Percentiles rank a stretch among this genome's conserved stretches.
Evolutionary conservation across 2,329 filamentous ascomycete genomes (phyloP).

Genomic region (Talaromyces sp.): DNA sequence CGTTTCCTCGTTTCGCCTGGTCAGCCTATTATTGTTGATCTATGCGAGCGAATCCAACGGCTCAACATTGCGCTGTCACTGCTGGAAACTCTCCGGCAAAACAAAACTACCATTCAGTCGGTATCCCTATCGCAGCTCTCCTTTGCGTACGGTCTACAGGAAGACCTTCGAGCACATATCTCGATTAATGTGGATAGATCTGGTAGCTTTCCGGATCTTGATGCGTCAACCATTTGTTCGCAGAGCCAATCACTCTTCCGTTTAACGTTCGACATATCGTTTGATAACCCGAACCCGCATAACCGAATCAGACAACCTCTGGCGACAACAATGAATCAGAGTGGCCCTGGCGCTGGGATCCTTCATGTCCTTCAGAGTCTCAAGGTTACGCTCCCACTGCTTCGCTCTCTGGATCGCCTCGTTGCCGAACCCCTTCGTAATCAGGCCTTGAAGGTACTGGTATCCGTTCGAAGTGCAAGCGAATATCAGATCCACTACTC

Average conservation of each 20-base stretch:
- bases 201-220: slow-evolving; percentile 14
- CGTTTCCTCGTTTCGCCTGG: slow-evolving; percentile 33
- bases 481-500: slow-evolving; percentile 33
- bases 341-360: slow-evolving; percentile 24
- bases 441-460: slow-evolving; percentile 22
- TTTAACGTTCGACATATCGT: slow-evolving; percentile 27
- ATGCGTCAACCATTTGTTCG: slow-evolving; percentile 18
- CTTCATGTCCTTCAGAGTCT: slow-evolving; percentile 27
- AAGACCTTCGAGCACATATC: slow-evolving; percentile 26
- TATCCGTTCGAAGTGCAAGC: slow-evolving; percentile 32
- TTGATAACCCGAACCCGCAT: slow-evolving; percentile 33
- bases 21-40: slow-evolving; percentile 26
- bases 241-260: slow-evolving; percentile 22
- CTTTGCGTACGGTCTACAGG: slow-evolving; percentile 29
- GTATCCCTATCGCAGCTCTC: slow-evolving; percentile 31
- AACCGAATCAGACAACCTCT: slow-evolving; percentile 37
- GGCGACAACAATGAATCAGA: slow-evolving; percentile 29
- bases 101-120: slow-evolving; percentile 25
- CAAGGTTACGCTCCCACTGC: slow-evolving; percentile 31
- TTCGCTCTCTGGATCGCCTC: slow-evolving; percentile 32
- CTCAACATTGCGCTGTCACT: slow-evolving; percentile 33
- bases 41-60: slow-evolving; percentile 34
- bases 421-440: slow-evolving; percentile 20
- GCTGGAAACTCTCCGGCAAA: slow-evolving; percentile 28
- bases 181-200: slow-evolving; percentile 24